Base-by-base conservation (phyloP, 306 rosid species). In the Lathyrus aphaca region DNA sequence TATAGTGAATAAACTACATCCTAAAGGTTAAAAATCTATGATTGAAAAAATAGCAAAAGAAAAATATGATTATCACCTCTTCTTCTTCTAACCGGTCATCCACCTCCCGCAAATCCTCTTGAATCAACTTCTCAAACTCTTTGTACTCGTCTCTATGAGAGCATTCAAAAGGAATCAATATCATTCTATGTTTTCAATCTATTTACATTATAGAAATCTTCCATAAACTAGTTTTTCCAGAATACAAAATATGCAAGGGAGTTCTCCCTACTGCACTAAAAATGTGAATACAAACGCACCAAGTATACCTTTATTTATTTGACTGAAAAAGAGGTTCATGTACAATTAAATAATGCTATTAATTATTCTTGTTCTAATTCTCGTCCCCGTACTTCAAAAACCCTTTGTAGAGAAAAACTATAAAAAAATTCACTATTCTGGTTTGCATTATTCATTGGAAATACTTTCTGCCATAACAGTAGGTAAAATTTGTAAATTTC, bases 1-100 rank as follows among this genome's bases (percentile, higher is more conserved):
- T 55, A 38, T 39, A 69, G 57, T 10, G 74, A 21, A 63, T 16
- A 21, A 2, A 44, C 39, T 46, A 15, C 9, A 49, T 65, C 62
- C 46, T 61, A 48, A 21, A 35, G 19, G 32, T 59, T 19, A 51
- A 16, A 45, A 18, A 35, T 8, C 17, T 40, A 25, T 29, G 72
- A 8, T 17, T 5, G 23, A 68, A 9, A 55, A 54, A 76, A 32
- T 29, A 38, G 69, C 13, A 66, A 71, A 12, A 75, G 58, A n/a
- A 37, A 65, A 43, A 67, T 73, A 10, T 44, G 66, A 29, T 29
- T 68, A 43, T 50, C 62, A 94, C 99, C 97, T 94, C 99, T 53
- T 94, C 99, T 80, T 94, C 99, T 77, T 94, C 99, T 56, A 94
- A 17, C 64, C 97, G 95, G 77, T 94, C 54, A 77, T 94, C 92